These are phyloP conservation scores for Salisapilia sapeloensis DNA, from an alignment of 352 stramenopile species.

Conservation along the genomic window DNA sequence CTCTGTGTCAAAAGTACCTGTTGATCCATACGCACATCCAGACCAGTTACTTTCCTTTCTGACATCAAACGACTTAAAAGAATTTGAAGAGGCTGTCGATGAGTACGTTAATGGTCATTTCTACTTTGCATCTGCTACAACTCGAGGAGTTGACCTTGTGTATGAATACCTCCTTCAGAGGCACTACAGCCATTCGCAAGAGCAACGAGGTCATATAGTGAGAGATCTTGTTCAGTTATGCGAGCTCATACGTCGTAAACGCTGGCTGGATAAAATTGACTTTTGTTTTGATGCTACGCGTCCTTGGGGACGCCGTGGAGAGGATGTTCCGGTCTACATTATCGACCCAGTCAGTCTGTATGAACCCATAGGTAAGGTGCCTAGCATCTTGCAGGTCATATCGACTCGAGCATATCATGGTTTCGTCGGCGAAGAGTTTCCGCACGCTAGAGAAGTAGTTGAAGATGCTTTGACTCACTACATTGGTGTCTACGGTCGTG, in stretches of 20 bases:
- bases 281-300: conserved; percentile 44
- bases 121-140: conserved; percentile 19
- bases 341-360: conserved; percentile 27
- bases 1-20: not conserved
- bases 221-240: conserved; percentile 32
- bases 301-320: conserved; percentile 38
- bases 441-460: conserved; percentile 17
- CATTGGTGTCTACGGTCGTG: conserved; percentile 33
- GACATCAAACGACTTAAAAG: conserved; percentile 16
- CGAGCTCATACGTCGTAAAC: conserved; percentile 30
- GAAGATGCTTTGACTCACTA: conserved; percentile 36
- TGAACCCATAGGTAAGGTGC: conserved; percentile 9
- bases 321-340: conserved; percentile 29
- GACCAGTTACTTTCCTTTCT: conserved; percentile 37
- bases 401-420: conserved; percentile 40
- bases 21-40: conserved; percentile 1
- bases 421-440: conserved; percentile 45
- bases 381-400: conserved; percentile 43
- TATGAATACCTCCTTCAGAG: conserved; percentile 25
- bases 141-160: conserved; percentile 36
- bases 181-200: conserved; percentile 34
- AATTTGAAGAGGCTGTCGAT: conserved; percentile 33
- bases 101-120: conserved; percentile 55
- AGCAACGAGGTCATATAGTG: conserved; percentile 26
- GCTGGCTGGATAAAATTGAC: conserved; percentile 61